Base-by-base conservation (phyloP, 371 early-diverging fungal genomes). In the Actinomortierella ambigua region DNA sequence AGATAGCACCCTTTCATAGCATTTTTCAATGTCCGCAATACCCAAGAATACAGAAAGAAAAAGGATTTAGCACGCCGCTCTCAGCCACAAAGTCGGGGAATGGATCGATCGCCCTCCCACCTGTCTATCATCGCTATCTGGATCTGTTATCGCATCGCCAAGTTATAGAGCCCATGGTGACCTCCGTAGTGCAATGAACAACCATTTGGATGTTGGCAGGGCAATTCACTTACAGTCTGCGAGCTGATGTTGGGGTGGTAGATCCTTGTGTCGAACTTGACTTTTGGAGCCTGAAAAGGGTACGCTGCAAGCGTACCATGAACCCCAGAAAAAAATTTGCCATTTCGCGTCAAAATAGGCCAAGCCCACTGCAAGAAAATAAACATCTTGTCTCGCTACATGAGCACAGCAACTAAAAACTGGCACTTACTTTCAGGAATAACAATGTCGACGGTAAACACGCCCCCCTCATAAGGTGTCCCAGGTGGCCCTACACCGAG, bases 171-270 rank as follows among this genome's bases (percentile, higher is more conserved):
- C n/a, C n/a, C n/a, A n/a, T n/a, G n/a, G n/a, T n/a, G n/a, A n/a
- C n/a, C n/a, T n/a, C n/a, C n/a, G n/a, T n/a, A n/a, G n/a, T n/a
- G n/a, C n/a, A n/a, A n/a, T n/a, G n/a, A n/a, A n/a, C n/a, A n/a
- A n/a, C n/a, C n/a, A n/a, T n/a, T n/a, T n/a, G n/a, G n/a, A n/a
- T n/a, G n/a, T n/a, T 52, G 17, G 9, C 8, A 28, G 24, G 5
- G 23, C 22, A 22, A 52, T 28, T 7, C 42, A 53, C 70, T 67
- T 63, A 83, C 83, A n/a, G 84, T 84, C 63, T 82, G 81, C 0
- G 84, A 84, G 50, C 81, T 81, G 50, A 84, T 58, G 54, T 84
- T 84, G 0, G 85, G 84, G 53, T 84, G 84, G 49, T 81, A 83
- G 1, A 84, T 68, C 27, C 68, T 75, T 26, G 79, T 85, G 20